Evolutionary conservation across 805 yeast genomes (phyloP).

Genomic region (Clavispora phyllophila): DNA sequence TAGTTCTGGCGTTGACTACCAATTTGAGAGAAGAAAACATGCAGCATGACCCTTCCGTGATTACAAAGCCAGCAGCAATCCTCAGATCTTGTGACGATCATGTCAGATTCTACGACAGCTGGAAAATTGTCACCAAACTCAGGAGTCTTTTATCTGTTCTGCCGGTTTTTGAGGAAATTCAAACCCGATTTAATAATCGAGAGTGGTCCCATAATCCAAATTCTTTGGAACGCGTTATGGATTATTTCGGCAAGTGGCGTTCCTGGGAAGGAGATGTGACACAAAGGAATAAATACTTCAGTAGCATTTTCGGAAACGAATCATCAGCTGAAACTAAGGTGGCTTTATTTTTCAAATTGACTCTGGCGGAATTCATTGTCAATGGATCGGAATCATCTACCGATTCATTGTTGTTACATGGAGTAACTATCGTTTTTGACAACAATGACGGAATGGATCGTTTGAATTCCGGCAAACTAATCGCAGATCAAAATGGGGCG

Average conservation of each 20-base stretch:
- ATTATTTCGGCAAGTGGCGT: slow-evolving; percentile 74
- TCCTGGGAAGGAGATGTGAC: slow-evolving; percentile 81
- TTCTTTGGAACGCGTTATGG: slow-evolving; percentile 52
- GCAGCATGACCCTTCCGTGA: slow-evolving; percentile 81
- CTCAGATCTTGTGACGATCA: slow-evolving; percentile 68
- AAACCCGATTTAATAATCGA: slow-evolving; percentile 22
- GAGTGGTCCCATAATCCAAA: slow-evolving; percentile 43
- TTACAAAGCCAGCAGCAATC: slow-evolving; percentile 83
- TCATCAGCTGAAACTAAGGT: not conserved
- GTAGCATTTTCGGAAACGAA: slow-evolving; percentile 12
- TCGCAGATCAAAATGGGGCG: not conserved
- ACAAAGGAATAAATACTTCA: slow-evolving; percentile 51
- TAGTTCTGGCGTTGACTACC: slow-evolving; percentile 36
- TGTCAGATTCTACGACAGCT: slow-evolving; percentile 73
- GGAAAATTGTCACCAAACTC: slow-evolving; percentile 79
- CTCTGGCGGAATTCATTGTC: not conserved
- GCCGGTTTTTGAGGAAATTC: slow-evolving; percentile 41
- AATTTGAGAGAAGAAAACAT: slow-evolving; percentile 42
- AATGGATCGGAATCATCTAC: not conserved
- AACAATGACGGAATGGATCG: not conserved
- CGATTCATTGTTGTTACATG: not conserved
- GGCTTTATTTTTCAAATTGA: not conserved
- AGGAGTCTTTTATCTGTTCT: slow-evolving; percentile 64
- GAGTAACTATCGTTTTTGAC: not conserved
- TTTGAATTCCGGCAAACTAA: not conserved